These are phyloP conservation scores for Triangularia verruculosa DNA, from an alignment of 2,329 filamentous ascomycete species.

Conservation along the genomic window DNA sequence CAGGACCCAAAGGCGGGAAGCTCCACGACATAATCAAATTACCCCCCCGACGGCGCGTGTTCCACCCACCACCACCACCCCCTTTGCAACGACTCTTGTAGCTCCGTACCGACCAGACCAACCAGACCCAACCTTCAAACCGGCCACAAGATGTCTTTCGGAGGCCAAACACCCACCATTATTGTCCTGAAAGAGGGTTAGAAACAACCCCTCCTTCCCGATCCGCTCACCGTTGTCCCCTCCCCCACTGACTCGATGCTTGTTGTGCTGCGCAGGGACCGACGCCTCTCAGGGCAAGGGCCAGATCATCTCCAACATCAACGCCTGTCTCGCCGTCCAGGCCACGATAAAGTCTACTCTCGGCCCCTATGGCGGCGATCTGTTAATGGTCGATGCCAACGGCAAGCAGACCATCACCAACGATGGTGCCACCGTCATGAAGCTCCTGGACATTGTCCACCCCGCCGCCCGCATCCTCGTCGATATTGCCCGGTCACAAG, in stretches of 20 bases:
- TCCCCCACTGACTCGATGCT: constrained; percentile 19
- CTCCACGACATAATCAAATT: constrained; percentile 8
- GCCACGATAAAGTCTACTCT: constrained; percentile 93
- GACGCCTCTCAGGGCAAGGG: constrained; percentile 96
- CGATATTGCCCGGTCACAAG: constrained; percentile 97
- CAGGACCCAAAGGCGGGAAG: constrained; percentile 5
- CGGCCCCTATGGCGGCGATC: constrained; percentile 92
- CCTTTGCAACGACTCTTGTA: constrained; percentile 13
- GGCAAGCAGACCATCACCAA: constrained; percentile 97
- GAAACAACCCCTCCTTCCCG: constrained; percentile 27
- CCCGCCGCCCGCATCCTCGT: constrained; percentile 95
- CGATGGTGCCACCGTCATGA: constrained; percentile 99
- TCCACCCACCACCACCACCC: constrained; percentile 8
- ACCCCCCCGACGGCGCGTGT: constrained; percentile 3
- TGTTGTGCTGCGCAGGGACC: constrained; percentile 62
- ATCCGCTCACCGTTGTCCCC: constrained; percentile 1
- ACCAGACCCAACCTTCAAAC: constrained; percentile 38
- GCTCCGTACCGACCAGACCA: constrained; percentile 10
- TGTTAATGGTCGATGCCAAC: constrained; percentile 94
- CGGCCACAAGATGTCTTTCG: constrained; percentile 29
- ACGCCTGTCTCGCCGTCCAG: constrained; percentile 94
- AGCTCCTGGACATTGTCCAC: constrained; percentile 98
- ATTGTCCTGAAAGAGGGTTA: constrained; percentile 33
- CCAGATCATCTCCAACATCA: constrained; percentile 97
- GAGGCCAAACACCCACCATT: constrained; percentile 32